phyloP scores from a whole-genome alignment of 2,329 filamentous ascomycete species.

The Colletotrichum godetiae region DNA sequence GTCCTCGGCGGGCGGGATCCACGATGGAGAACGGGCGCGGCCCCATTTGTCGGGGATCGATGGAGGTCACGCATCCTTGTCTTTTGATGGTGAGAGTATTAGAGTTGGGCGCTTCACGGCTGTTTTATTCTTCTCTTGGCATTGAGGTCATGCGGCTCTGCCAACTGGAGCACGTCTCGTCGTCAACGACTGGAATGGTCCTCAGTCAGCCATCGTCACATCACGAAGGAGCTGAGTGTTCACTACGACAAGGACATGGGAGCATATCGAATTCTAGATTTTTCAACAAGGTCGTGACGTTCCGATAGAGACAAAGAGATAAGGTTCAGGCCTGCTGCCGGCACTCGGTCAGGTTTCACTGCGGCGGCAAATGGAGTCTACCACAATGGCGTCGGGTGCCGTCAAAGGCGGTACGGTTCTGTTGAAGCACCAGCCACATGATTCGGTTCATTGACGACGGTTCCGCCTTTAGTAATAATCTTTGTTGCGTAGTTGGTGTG shows the following conservation, averaged over 20 bases:
- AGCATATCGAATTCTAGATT: not conserved
- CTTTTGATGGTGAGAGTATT: not conserved
- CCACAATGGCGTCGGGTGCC: slow-evolving; percentile 15
- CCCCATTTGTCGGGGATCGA: slow-evolving; percentile 27
- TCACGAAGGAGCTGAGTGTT: not conserved
- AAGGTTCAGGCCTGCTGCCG: not conserved
- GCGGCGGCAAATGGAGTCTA: not conserved
- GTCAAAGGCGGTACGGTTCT: not conserved
- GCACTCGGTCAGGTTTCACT: not conserved
- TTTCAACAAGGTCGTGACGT: not conserved
- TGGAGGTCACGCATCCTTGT: slow-evolving; percentile 5
- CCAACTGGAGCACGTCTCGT: not conserved
- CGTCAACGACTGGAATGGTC: not conserved
- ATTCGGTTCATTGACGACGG: not conserved
- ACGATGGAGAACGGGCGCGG: slow-evolving; percentile 16
- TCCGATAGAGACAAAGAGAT: not conserved
- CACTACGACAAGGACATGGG: not conserved
- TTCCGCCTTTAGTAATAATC: not conserved
- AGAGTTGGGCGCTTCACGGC: not conserved
- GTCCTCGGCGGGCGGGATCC: slow-evolving; percentile 9
- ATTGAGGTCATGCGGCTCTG: not conserved
- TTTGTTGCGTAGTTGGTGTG: not conserved
- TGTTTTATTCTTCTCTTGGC: not conserved
- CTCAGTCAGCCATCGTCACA: not conserved
- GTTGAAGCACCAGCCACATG: not conserved